phyloP scores from a whole-genome alignment of 306 rosid species.

The Cucumis melo region DNA sequence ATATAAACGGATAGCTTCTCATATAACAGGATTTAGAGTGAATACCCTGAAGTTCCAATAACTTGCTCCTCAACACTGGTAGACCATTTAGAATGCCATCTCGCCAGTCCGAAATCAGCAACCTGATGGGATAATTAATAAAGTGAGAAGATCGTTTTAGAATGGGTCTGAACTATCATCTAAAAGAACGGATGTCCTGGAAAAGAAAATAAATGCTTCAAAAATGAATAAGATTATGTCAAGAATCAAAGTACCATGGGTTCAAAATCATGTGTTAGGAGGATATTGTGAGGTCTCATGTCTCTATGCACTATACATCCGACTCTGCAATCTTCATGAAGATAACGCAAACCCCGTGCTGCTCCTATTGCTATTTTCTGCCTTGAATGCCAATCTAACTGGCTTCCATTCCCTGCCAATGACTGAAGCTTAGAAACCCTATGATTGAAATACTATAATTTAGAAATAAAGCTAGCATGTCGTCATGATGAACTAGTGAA shows the following conservation, averaged over 20 bases:
- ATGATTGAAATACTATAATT: not conserved
- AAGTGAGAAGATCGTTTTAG: not conserved
- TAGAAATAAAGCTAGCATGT: not conserved
- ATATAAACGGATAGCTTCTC: not conserved
- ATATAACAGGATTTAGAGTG: not conserved
- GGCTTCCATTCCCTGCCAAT: constrained; percentile 39
- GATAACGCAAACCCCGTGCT: constrained; percentile 83
- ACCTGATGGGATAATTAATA: constrained; percentile 26
- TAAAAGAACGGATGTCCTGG: not conserved
- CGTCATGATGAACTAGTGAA: not conserved
- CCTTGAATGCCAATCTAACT: constrained; percentile 62
- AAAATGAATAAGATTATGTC: not conserved
- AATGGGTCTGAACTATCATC: not conserved
- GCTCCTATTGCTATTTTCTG: constrained; percentile 68
- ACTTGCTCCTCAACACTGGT: constrained; percentile 40
- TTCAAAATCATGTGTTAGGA: constrained; percentile 84
- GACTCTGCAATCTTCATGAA: constrained; percentile 98
- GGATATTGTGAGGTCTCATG: constrained; percentile 75
- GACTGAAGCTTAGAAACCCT: not conserved
- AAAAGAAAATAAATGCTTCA: not conserved
- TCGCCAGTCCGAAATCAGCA: constrained; percentile 90
- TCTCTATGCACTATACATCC: constrained; percentile 91
- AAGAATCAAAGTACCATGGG: constrained; percentile 43
- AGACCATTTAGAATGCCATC: constrained; percentile 80
- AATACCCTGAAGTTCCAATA: constrained; percentile 65